Percentiles rank a stretch among this genome's conserved stretches.
These are phyloP conservation scores for Zygosaccharomyces pseudobailii DNA, from an alignment of 1,139 yeast species.

Conservation along the genomic window DNA sequence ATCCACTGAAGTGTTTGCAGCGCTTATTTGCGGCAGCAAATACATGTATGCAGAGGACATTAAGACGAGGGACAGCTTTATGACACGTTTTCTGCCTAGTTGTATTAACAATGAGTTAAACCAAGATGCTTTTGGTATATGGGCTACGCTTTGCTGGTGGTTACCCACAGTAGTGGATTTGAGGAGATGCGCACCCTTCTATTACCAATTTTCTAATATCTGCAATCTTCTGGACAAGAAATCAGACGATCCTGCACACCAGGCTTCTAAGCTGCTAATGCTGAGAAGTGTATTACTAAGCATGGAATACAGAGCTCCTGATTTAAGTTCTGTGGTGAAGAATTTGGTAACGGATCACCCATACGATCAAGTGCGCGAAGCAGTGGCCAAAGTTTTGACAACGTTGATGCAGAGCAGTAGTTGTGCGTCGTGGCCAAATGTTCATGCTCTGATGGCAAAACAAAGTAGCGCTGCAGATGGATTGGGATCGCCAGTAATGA, in stretches of 20 bases:
- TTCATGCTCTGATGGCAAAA: constrained; percentile 40
- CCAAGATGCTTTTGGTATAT: constrained; percentile 70
- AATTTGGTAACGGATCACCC: constrained; percentile 52
- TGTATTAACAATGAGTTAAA: constrained; percentile 60
- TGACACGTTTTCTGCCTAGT: constrained; percentile 41
- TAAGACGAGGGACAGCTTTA: constrained; percentile 44
- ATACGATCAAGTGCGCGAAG: constrained; percentile 71
- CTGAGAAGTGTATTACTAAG: constrained; percentile 52
- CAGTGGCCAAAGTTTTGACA: constrained; percentile 62
- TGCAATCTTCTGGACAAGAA: constrained; percentile 46
- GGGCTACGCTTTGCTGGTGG: constrained; percentile 80
- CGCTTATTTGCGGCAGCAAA: constrained; percentile 50
- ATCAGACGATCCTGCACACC: constrained; percentile 62
- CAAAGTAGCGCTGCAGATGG: constrained; percentile 37
- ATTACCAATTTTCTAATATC: constrained; percentile 39
- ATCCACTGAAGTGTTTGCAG: constrained; percentile 55
- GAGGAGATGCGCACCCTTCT: constrained; percentile 59
- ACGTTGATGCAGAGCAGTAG: constrained; percentile 51
- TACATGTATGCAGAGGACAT: constrained; percentile 32
- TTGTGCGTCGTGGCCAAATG: constrained; percentile 45
- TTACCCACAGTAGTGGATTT: constrained; percentile 59
- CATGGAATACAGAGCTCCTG: constrained; percentile 54
- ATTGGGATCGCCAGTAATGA: constrained; percentile 35
- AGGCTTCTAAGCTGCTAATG: constrained; percentile 55
- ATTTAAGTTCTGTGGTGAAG: constrained; percentile 45